A percentile compares a stretch with the other conserved stretches of the same genome.
Conservation (phyloP, 352 stramenopile species). For the Globisporangium solare region DNA sequence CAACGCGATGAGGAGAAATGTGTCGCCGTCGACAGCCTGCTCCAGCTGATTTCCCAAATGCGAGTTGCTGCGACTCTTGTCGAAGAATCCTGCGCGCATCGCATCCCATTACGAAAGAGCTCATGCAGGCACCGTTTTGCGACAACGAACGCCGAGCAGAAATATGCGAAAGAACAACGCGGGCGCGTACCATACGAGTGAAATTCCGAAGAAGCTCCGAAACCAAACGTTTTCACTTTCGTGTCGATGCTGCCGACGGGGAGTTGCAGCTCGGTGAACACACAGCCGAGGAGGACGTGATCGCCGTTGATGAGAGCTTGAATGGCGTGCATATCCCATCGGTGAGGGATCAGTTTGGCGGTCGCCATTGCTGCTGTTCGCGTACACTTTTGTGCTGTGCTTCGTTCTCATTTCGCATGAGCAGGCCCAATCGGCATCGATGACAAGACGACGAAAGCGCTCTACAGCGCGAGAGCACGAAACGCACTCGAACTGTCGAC, state of each 20-base stretch:
- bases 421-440: too few relatives aligned
- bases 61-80: constrained; percentile 5
- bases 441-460: too few relatives aligned
- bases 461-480: too few relatives aligned
- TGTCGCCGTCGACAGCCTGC: constrained; percentile 37
- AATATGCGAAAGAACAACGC: background rate
- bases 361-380: background rate
- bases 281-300: constrained; percentile 22
- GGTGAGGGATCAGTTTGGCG: constrained; percentile 32
- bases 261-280: constrained; percentile 36
- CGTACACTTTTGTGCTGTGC: background rate
- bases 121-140: too few relatives aligned
- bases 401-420: too few relatives aligned
- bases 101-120: too few relatives aligned
- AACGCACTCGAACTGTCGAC: too few relatives aligned
- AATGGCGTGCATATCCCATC: constrained; percentile 59
- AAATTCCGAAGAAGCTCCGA: constrained; percentile 45
- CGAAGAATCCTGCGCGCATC: constrained; percentile 46
- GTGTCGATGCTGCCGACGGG: constrained; percentile 27
- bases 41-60: constrained; percentile 24
- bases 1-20: constrained; percentile 45
- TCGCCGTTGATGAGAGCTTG: constrained; percentile 35
- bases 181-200: constrained; percentile 35
- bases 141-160: too few relatives aligned
- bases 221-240: constrained; percentile 35